Evolutionary conservation across 768 basidiomycete genomes (phyloP).

Genomic region (Xanthoconium stramineum): DNA sequence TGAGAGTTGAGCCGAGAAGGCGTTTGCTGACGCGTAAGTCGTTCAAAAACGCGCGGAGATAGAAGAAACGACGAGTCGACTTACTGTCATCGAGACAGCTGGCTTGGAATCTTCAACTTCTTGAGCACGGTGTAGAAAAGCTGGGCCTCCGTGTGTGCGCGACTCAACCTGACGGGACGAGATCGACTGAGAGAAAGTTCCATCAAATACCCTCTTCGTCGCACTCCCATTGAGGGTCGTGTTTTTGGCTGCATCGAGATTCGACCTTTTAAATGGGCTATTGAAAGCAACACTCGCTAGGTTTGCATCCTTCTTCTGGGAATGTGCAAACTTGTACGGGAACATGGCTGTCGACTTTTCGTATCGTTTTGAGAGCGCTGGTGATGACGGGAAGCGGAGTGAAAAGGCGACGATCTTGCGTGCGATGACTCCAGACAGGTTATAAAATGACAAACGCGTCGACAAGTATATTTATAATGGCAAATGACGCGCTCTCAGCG

Average conservation of each 20-base stretch:
- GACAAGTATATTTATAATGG: too few relatives aligned
- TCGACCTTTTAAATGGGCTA: conserved; percentile 8
- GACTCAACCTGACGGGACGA: conserved; percentile 13
- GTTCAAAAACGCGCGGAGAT: not conserved
- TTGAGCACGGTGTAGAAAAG: conserved; percentile 1
- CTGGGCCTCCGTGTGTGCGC: conserved; percentile 4
- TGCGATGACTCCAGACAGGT: too few relatives aligned
- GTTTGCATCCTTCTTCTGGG: conserved; percentile 9
- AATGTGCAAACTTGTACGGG: conserved; percentile 19
- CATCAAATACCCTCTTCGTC: conserved; percentile 4
- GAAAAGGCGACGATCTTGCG: too few relatives aligned
- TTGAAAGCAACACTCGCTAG: conserved; percentile 3
- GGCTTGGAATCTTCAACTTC: conserved; percentile 7
- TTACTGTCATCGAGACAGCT: conserved; percentile 3
- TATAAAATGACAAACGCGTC: conserved; percentile 3
- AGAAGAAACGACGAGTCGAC: not conserved
- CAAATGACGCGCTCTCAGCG: too few relatives aligned
- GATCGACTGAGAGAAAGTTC: conserved; percentile 6
- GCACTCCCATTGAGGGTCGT: conserved; percentile 6
- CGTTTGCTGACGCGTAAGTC: conserved; percentile 3
- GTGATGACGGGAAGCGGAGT: not conserved
- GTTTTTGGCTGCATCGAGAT: conserved; percentile 5
- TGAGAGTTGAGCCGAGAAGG: conserved; percentile 9
- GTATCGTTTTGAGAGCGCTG: too few relatives aligned
- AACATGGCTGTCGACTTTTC: conserved; percentile 7